Percentiles rank a stretch among this genome's conserved stretches.
phyloP scores from a whole-genome alignment of 768 basidiomycete species.

The Xerocomellus amylosporus region DNA sequence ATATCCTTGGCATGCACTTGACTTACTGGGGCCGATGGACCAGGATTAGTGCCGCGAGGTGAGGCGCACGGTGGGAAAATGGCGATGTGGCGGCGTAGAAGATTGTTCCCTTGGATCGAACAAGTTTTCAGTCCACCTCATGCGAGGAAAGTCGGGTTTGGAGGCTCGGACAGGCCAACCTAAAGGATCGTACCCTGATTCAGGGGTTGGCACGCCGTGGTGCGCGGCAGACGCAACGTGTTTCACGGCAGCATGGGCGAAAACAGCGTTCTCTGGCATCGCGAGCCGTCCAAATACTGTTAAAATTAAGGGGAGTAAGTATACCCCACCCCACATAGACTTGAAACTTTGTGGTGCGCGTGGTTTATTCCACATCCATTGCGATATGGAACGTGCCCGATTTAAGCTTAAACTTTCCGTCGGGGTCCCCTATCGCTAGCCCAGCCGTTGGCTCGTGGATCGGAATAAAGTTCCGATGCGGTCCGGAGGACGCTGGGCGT shows the following conservation, averaged over 20 bases:
- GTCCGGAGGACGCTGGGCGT: constrained; percentile 1
- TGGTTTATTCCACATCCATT: constrained; percentile 27
- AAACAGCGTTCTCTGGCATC: not conserved
- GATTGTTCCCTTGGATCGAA: constrained; percentile 26
- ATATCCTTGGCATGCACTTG: constrained; percentile 22
- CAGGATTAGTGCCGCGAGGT: no score
- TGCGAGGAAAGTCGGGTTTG: not conserved
- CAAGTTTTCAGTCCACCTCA: constrained; percentile 25
- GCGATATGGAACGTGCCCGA: constrained; percentile 39
- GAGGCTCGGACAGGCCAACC: not conserved
- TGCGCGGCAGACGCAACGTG: constrained; percentile 18
- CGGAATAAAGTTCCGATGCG: constrained; percentile 11
- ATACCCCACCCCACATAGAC: not conserved
- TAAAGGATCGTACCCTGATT: constrained; percentile 14
- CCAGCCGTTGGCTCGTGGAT: constrained; percentile 16
- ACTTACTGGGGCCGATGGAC: constrained; percentile 11
- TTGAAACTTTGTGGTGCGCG: not conserved
- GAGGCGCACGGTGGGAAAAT: constrained; percentile 20
- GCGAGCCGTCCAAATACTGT: constrained; percentile 4
- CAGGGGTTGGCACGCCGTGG: not conserved
- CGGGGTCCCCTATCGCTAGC: constrained; percentile 22
- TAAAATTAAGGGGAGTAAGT: not conserved
- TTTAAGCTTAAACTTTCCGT: constrained; percentile 38
- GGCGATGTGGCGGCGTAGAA: constrained; percentile 12
- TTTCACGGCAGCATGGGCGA: constrained; percentile 19